Evolutionary conservation across 768 basidiomycete species (phyloP), one percentile per base, ranked within the genome.

Genomic region (Mrakia hoshinonis): DNA sequence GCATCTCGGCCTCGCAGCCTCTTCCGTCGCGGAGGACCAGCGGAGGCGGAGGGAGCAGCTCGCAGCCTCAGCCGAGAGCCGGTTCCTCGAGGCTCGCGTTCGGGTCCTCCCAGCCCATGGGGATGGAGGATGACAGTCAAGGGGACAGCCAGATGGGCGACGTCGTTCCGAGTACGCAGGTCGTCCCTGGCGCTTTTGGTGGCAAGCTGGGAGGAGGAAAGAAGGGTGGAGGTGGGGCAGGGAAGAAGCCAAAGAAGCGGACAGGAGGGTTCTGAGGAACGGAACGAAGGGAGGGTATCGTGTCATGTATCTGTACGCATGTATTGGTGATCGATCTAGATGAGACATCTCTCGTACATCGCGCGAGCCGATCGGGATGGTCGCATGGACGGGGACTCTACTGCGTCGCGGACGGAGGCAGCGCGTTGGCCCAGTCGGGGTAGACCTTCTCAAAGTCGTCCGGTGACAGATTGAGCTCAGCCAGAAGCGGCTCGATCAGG

Each of bases 241-340:
- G 38, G 58, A 67, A 67, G 49, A 20, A 24, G 39, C 52, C 43
- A 47, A 72, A 72, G 70, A 72, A 72, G 51, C 65, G 70, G 39
- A 55, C 64, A 26, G 70, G 70, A 31, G 70, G 70, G 26, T 72
- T 72, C 62, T 72, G 64, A 72, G 26, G 22, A 26, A 67, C 26
- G 43, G 20, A n/a, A 66, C 24, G 39, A 26, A 66, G 13, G 31
- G 34, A 43, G 43, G 43, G 43, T 43, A 6, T 43, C 15, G 43
- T 43, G 15, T 43, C 43, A 7, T 43, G 43, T 43, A 43, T 43
- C 7, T 43, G 7, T 43, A 43, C 43, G 15, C 15, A 43, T 43
- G 43, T 7, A 43, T 43, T 43, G 43, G 43, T 15, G n/a, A n/a
- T n/a, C n/a, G n/a, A n/a, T n/a, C n/a, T n/a, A n/a, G n/a, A n/a